These are phyloP conservation scores for Solanum clarkiae DNA, from an alignment of 257 asterid genomes.

Conservation along the genomic window DNA sequence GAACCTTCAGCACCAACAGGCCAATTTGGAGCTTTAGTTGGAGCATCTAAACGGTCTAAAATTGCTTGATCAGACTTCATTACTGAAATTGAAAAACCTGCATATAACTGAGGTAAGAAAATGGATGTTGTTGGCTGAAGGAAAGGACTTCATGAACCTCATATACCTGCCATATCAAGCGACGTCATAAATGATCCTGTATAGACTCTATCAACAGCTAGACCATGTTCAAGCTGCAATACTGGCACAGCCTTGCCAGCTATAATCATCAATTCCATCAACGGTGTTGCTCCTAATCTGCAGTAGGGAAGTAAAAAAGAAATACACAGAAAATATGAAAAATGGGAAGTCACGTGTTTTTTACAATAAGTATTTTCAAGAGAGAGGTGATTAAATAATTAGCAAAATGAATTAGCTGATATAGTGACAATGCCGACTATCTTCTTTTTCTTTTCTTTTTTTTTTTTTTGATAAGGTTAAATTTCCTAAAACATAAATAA, in stretches of 20 bases:
- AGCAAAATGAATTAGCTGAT: background rate
- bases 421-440: background rate
- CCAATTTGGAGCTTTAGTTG: constrained; percentile 96
- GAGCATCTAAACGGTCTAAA: constrained; percentile 74
- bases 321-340: background rate
- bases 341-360: background rate
- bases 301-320: background rate
- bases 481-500: background rate
- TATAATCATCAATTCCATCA: constrained; percentile 93
- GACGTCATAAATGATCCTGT: constrained; percentile 99
- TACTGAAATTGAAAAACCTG: constrained; percentile 91
- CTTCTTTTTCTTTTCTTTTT: background rate
- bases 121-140: background rate
- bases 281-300: constrained; percentile 94
- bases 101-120: constrained; percentile 5
- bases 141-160: background rate
- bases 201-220: constrained; percentile 95
- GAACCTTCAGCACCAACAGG: constrained; percentile 89
- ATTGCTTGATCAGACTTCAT: constrained; percentile 73
- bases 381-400: background rate
- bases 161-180: constrained; percentile 90
- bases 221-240: constrained; percentile 90
- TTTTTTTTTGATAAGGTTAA: background rate
- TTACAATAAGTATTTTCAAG: background rate
- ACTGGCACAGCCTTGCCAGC: constrained; percentile 89